Evolutionary conservation across 495 filamentous ascomycete species (phyloP), one percentile per base, ranked within the genome.

Genomic region (Penicillium psychrofluorescens): DNA sequence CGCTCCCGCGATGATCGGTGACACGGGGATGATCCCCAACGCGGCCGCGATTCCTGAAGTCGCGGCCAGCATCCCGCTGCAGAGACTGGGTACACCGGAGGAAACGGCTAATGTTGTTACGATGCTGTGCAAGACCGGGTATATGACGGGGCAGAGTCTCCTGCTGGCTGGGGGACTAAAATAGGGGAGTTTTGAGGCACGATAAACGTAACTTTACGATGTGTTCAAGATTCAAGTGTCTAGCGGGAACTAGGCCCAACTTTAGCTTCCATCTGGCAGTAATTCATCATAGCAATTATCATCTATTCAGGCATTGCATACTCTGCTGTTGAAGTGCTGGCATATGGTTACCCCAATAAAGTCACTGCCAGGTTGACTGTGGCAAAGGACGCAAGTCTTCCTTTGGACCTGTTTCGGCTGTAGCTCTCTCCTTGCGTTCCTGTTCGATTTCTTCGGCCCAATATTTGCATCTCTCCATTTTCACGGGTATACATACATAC

Each of bases 1-100:
- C 2, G 81, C 84, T 11, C 85, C 84, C 0, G 84, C 83, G 8
- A 80, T 88, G 78, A 86, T 88, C 46, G 79, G 80, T 8, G 77
- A 80, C 6, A 85, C 80, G 11, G 73, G 76, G 0, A 81, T 84
- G 79, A 72, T 84, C 40, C 80, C 81, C 2, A 76, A 77, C 33
- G 70, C 66, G 10, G 68, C 76, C 41, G 64, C 67, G 13, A 72
- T 77, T 8, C 69, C 76, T 2, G 76, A 77, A 11, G 72, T 75
- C 36, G 74, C 73, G 35, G 60, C 66, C 31, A 56, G 55, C 41
- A 83, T 87, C 40, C 84, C 84, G 0, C 59, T 86, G 7, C 74
- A 76, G 6, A 61, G 83, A 34, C 57, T 86, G 13, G 84, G 84
- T 2, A 70, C 61, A n/a, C 80, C 83, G 6, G 69, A 79, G 34